Evolutionary conservation across 352 stramenopile genomes (phyloP), one percentile per base, ranked within the genome.

Genomic region (Aphanomyces cochlioides): DNA sequence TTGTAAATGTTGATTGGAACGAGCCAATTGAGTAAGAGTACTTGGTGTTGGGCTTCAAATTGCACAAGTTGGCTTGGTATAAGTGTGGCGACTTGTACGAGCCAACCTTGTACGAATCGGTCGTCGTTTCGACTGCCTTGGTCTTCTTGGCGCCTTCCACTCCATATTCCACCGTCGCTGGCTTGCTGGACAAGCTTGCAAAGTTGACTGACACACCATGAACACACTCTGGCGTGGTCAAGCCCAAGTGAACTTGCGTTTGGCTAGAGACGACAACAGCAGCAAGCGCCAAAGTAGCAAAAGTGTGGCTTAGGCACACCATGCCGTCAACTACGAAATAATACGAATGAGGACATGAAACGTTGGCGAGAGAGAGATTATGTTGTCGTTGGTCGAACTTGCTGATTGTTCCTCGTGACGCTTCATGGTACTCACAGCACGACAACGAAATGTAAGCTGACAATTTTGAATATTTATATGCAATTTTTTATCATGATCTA

Each of bases 21-120:
- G 59, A 56, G 21, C 73, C 74, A 66, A 85, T 79, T 15, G 73
- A 83, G 72, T 84, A 87, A 47, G 69, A 57, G 75, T 86, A 86
- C 37, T 75, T 75, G n/a, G 78, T 82, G 54, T 71, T 77, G 53
- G 80, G 72, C 3, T 34, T 58, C 3, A 84, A 66, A 28, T 80
- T 58, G 39, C 79, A 87, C 39, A 87, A 69, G 38, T 83, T 45
- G 37, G 79, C 78, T 17, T 77, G 83, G 64, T 87, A 78, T 45
- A 87, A 69, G 37, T 74, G 77, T 12, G 79, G 78, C 2, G 79
- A 87, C 72, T 70, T 53, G 77, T 87, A 87, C 43, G 43, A n/a
- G 10, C 17, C 21, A 57, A 28, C 28, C 28, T 28, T 84, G 73
- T 80, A 82, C 43, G 72, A 80, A 56, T 73, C 66, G 61, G 69